These are phyloP conservation scores for Hamiltosporidium tvaerminnensis DNA, from an alignment of 371 early-diverging fungal genomes.

Conservation along the genomic window DNA sequence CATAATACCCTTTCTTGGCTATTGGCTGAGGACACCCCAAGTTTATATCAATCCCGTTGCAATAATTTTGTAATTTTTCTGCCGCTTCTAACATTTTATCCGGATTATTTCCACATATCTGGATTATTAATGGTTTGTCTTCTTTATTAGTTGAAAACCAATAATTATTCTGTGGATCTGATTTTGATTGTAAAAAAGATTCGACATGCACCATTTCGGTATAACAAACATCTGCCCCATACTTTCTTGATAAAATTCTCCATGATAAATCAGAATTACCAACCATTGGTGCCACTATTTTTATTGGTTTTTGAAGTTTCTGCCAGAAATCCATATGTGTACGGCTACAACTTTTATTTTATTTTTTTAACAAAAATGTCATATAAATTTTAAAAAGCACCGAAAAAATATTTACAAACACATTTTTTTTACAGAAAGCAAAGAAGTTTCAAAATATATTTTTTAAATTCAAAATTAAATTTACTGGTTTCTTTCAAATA, in stretches of 20 bases:
- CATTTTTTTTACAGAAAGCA: too few species aligned
- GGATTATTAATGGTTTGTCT: slow-evolving; percentile 75
- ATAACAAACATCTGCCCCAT: slow-evolving; percentile 77
- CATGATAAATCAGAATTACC: slow-evolving; percentile 58
- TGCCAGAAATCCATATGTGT: not conserved
- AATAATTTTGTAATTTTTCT: slow-evolving; percentile 56
- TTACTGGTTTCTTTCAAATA: too few species aligned
- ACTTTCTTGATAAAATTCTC: slow-evolving; percentile 69
- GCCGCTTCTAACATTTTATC: slow-evolving; percentile 67
- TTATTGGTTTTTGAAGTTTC: not conserved
- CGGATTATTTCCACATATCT: slow-evolving; percentile 94
- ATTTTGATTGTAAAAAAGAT: slow-evolving; percentile 58
- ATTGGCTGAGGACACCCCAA: slow-evolving; percentile 91
- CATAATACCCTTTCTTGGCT: slow-evolving; percentile 78
- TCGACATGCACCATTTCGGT: slow-evolving; percentile 93
- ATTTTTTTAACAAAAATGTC: too few species aligned
- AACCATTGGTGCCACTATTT: slow-evolving; percentile 1
- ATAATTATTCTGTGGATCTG: slow-evolving; percentile 20
- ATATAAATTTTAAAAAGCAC: too few species aligned
- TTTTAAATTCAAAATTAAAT: too few species aligned
- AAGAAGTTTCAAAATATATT: too few species aligned
- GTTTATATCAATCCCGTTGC: slow-evolving; percentile 87
- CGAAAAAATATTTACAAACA: too few species aligned
- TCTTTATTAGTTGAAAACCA: slow-evolving; percentile 10
- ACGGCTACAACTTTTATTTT: not conserved